phyloP scores from a whole-genome alignment of 306 rosid species.

The Cucumis cinereus region DNA sequence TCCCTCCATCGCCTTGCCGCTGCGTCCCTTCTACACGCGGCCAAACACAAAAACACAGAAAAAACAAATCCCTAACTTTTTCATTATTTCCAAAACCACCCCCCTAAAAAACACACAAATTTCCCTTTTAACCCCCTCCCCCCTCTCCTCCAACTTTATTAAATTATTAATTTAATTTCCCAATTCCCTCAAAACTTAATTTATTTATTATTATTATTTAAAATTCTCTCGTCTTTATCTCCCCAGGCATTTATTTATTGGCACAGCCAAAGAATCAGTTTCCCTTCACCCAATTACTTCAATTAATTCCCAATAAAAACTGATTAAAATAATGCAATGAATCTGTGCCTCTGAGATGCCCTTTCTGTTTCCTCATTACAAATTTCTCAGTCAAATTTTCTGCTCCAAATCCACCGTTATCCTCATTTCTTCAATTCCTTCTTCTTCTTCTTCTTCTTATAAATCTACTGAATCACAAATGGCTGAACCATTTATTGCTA shows the following conservation, averaged over 20 bases:
- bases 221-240: background rate
- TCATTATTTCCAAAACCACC: background rate
- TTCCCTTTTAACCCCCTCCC: background rate
- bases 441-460: background rate
- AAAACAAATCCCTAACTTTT: background rate
- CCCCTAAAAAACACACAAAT: background rate
- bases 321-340: conserved; percentile 1
- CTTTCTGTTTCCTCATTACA: no score
- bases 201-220: background rate
- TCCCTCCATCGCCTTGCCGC: background rate
- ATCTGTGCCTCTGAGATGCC: background rate
- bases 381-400: background rate
- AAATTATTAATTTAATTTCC: background rate
- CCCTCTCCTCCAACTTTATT: background rate
- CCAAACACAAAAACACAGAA: background rate
- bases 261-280: background rate
- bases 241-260: background rate
- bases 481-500: background rate
- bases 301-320: conserved; percentile 4
- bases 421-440: background rate
- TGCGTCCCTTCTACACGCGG: conserved; percentile 46
- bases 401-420: background rate
- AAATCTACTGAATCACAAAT: background rate
- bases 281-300: conserved; percentile 8
- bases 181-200: background rate